Percentiles rank a stretch among this genome's conserved stretches.
Evolutionary conservation across 257 asterid species (phyloP).

Genomic region (Plantago major): DNA sequence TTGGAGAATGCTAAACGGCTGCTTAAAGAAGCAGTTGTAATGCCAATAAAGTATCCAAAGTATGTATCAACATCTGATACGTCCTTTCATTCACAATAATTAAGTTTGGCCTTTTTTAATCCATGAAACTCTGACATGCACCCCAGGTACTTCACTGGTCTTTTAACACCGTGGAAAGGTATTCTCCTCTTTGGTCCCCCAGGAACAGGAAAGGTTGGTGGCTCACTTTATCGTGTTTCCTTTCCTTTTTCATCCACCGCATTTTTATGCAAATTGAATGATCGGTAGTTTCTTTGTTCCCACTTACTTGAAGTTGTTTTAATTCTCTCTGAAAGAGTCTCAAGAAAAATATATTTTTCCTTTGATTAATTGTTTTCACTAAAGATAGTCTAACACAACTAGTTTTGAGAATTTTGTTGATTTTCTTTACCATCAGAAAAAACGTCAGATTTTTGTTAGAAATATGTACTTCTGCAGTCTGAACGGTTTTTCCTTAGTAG

Average conservation of each 20-base stretch:
- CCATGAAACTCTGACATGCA: slow-evolving; percentile 5
- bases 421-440: background rate
- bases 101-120: slow-evolving; percentile 9
- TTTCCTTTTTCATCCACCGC: background rate
- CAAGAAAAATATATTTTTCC: background rate
- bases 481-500: too few relatives aligned
- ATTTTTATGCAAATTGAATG: background rate
- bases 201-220: slow-evolving; percentile 92
- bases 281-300: background rate
- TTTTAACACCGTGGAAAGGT: slow-evolving; percentile 97
- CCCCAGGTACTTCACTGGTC: slow-evolving; percentile 91
- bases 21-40: slow-evolving; percentile 96
- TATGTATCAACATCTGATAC: slow-evolving; percentile 27
- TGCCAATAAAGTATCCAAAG: slow-evolving; percentile 99
- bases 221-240: background rate
- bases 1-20: slow-evolving; percentile 90
- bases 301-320: too few relatives aligned
- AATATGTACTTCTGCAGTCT: background rate
- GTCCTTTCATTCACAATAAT: slow-evolving; percentile 16
- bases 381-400: too few relatives aligned
- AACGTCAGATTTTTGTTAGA: background rate
- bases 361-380: background rate
- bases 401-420: too few relatives aligned
- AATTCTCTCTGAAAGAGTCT: background rate
- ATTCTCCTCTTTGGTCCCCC: slow-evolving; percentile 99